phyloP scores from a whole-genome alignment of 768 basidiomycete species.

The Crucibulum laeve region DNA sequence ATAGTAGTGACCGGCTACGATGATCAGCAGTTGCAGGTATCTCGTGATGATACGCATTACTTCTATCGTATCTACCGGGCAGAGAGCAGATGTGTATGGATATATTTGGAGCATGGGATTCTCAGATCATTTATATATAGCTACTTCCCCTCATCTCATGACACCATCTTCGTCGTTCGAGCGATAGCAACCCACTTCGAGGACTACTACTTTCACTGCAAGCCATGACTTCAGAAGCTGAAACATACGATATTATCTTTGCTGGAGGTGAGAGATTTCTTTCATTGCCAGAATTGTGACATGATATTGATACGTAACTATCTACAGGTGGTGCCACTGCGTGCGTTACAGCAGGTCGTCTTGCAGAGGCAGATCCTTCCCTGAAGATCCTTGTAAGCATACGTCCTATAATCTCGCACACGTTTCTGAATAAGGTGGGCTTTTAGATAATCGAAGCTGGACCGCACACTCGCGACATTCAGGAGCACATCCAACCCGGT shows the following conservation, averaged over 20 bases:
- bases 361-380: conserved; percentile 46
- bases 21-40: too few relatives aligned
- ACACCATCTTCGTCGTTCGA: too few relatives aligned
- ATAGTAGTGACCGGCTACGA: too few relatives aligned
- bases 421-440: neutral
- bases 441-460: conserved; percentile 54
- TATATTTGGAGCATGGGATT: too few relatives aligned
- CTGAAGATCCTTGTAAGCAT: conserved; percentile 48
- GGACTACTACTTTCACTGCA: too few relatives aligned
- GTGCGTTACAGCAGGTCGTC: conserved; percentile 52
- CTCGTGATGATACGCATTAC: too few relatives aligned
- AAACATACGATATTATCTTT: conserved; percentile 49
- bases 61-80: too few relatives aligned
- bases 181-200: too few relatives aligned
- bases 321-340: conserved; percentile 48
- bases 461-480: conserved; percentile 40
- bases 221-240: conserved; percentile 2
- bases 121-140: too few relatives aligned
- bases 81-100: too few relatives aligned
- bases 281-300: neutral
- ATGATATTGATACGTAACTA: neutral
- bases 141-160: too few relatives aligned
- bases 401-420: neutral
- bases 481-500: conserved; percentile 49
- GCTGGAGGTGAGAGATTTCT: conserved; percentile 41